phyloP scores from a whole-genome alignment of 106 monocot genomes.

The Posidonia australis region DNA sequence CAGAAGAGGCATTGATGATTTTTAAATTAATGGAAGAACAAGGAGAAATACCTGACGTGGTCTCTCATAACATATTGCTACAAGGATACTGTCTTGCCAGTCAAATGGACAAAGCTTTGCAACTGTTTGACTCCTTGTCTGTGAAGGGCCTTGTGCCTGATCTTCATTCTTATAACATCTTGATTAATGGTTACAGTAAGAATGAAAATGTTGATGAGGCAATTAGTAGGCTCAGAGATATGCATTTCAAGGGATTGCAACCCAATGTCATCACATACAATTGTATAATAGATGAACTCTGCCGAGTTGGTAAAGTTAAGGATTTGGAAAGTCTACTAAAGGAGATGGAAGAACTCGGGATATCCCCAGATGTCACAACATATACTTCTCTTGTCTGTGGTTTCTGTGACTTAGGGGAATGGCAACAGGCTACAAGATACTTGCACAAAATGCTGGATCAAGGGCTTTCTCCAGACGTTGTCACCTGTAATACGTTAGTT shows the following conservation, averaged over 20 bases:
- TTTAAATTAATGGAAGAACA: slow-evolving; percentile 9
- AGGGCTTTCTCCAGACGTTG: slow-evolving; percentile 7
- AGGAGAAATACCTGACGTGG: slow-evolving; percentile 6
- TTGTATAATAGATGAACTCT: slow-evolving; percentile 4
- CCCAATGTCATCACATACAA: slow-evolving; percentile 10
- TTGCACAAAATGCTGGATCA: slow-evolving; percentile 20
- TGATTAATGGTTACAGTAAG: slow-evolving; percentile 18
- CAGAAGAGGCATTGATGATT: slow-evolving; percentile 12
- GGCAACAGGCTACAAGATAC: slow-evolving; percentile 6
- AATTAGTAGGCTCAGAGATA: neutral
- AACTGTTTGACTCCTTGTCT: slow-evolving; percentile 4
- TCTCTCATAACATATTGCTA: slow-evolving; percentile 8
- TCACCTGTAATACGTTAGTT: slow-evolving; percentile 10
- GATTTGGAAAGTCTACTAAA: neutral
- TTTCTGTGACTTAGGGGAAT: slow-evolving; percentile 6
- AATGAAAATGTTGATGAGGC: slow-evolving; percentile 12
- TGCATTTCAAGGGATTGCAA: slow-evolving; percentile 5
- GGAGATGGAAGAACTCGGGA: slow-evolving; percentile 8
- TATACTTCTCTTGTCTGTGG: slow-evolving; percentile 10
- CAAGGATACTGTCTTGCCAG: slow-evolving; percentile 15
- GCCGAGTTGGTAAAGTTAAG: neutral
- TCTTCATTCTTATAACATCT: slow-evolving; percentile 5
- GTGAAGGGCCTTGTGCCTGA: slow-evolving; percentile 8
- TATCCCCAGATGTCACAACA: neutral
- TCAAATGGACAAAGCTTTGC: slow-evolving; percentile 10